phyloP scores from a whole-genome alignment of 148 eudicot genomes.

The Gaultheria prostrata region DNA sequence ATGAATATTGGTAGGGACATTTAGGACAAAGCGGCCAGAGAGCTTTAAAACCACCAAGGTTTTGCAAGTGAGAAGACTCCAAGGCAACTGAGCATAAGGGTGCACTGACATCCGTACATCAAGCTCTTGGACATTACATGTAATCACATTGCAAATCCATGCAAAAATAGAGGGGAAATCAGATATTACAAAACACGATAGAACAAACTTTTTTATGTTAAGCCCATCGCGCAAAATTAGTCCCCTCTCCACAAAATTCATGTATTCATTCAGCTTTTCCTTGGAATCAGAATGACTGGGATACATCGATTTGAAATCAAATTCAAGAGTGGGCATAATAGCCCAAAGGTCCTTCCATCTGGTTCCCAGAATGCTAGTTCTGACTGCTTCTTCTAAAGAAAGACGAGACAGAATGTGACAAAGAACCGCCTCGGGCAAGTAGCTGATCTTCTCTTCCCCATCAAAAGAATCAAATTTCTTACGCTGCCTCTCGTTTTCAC shows the following conservation, averaged over 20 bases:
- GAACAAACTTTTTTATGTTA: not conserved
- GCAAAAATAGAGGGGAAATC: constrained; percentile 12
- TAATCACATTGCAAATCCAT: constrained; percentile 11
- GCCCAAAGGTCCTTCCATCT: constrained; percentile 14
- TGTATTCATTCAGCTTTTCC: not conserved
- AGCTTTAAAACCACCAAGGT: constrained; percentile 11
- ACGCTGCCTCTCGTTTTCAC: not conserved
- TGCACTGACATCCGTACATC: constrained; percentile 6
- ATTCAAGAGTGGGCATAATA: constrained; percentile 6
- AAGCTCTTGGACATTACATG: constrained; percentile 10
- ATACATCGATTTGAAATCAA: constrained; percentile 3
- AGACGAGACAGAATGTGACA: constrained; percentile 7
- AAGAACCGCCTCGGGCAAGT: constrained; percentile 8
- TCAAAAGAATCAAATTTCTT: not conserved
- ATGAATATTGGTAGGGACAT: constrained; percentile 10
- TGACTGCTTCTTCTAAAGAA: not conserved
- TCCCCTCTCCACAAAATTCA: constrained; percentile 8
- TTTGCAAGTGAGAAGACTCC: constrained; percentile 12
- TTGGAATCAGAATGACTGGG: not conserved
- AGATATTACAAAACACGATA: not conserved
- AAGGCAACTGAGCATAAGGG: constrained; percentile 16
- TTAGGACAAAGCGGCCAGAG: not conserved
- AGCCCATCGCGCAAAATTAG: constrained; percentile 7
- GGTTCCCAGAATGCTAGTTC: constrained; percentile 13
- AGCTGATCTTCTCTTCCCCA: constrained; percentile 11